phyloP scores from a whole-genome alignment of 2,329 filamentous ascomycete genomes.

The Chalaropsis thielavioides region DNA sequence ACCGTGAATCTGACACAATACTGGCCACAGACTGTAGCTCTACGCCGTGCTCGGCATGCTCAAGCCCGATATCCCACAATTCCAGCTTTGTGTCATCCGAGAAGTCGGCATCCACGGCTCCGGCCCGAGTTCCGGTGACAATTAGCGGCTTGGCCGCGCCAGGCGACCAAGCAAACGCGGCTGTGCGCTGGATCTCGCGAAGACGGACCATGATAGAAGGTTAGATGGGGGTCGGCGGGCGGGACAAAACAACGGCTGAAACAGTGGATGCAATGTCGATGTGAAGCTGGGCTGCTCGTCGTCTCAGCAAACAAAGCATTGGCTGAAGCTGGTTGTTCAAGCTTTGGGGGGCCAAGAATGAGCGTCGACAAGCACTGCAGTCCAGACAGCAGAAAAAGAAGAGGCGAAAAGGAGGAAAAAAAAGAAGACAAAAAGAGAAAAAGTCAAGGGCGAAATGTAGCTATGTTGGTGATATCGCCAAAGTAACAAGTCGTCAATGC shows the following conservation, averaged over 20 bases:
- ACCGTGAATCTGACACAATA: conserved; percentile 83
- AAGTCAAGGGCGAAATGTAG: neutral
- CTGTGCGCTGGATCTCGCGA: conserved; percentile 90
- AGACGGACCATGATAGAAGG: conserved; percentile 68
- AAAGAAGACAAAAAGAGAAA: neutral
- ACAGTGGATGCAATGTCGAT: neutral
- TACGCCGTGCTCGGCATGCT: conserved; percentile 56
- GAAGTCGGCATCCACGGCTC: conserved; percentile 92
- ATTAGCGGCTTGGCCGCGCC: conserved; percentile 64
- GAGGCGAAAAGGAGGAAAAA: conserved; percentile 7
- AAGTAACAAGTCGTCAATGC: neutral
- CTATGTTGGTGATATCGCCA: neutral
- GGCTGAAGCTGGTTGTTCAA: neutral
- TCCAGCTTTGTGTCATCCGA: conserved; percentile 94
- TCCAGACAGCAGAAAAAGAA: conserved; percentile 13
- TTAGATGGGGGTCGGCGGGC: neutral
- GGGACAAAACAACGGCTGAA: conserved; percentile 1
- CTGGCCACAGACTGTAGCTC: conserved; percentile 78
- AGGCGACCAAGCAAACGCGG: conserved; percentile 93
- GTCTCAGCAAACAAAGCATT: conserved; percentile 3
- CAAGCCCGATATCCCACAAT: conserved; percentile 84
- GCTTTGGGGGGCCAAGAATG: neutral
- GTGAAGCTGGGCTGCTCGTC: neutral
- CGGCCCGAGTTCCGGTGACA: conserved; percentile 85
- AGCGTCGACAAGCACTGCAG: conserved; percentile 9